phyloP scores from a whole-genome alignment of 73 alveolate genomes.

The Uronychia setigera region DNA sequence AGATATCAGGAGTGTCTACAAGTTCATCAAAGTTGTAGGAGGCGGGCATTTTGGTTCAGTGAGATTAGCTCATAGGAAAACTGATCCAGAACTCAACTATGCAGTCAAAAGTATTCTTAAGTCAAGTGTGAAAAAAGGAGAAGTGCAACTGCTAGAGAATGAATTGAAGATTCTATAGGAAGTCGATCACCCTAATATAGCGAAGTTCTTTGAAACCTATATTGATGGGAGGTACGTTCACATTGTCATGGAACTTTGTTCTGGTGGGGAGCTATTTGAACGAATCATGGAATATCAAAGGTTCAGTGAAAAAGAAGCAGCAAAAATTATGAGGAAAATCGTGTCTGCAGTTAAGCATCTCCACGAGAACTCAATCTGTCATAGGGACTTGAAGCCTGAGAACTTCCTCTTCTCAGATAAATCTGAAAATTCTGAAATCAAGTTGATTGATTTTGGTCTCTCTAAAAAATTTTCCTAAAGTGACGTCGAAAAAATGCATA shows the following conservation, averaged over 20 bases:
- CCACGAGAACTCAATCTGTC: conserved; percentile 58
- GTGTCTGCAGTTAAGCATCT: conserved; percentile 69
- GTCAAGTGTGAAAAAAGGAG: conserved; percentile 6
- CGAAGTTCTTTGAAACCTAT: conserved; percentile 66
- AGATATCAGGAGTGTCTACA: conserved; percentile 86
- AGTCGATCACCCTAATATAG: conserved; percentile 70
- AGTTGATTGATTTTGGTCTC: conserved; percentile 86
- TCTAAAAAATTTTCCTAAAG: conserved; percentile 57
- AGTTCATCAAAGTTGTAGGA: conserved; percentile 86
- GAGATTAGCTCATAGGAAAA: conserved; percentile 71
- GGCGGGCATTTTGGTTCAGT: conserved; percentile 97
- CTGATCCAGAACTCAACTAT: conserved; percentile 37
- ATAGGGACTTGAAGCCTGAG: conserved; percentile 72
- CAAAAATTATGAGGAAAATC: conserved; percentile 26
- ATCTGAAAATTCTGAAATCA: conserved; percentile 55
- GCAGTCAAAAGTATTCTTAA: conserved; percentile 52
- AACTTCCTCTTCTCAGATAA: conserved; percentile 36
- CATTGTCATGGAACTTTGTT: conserved; percentile 66
- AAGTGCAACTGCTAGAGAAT: conserved; percentile 36
- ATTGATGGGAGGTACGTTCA: conserved; percentile 54
- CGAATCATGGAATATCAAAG: conserved; percentile 36
- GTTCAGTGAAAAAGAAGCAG: conserved; percentile 51
- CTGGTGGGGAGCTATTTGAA: conserved; percentile 73
- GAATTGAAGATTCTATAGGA: conserved; percentile 56
- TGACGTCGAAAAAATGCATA: conserved; percentile 46